These are phyloP conservation scores for Phytophthora hybrid DNA, from an alignment of 352 stramenopile genomes.

Conservation along the genomic window DNA sequence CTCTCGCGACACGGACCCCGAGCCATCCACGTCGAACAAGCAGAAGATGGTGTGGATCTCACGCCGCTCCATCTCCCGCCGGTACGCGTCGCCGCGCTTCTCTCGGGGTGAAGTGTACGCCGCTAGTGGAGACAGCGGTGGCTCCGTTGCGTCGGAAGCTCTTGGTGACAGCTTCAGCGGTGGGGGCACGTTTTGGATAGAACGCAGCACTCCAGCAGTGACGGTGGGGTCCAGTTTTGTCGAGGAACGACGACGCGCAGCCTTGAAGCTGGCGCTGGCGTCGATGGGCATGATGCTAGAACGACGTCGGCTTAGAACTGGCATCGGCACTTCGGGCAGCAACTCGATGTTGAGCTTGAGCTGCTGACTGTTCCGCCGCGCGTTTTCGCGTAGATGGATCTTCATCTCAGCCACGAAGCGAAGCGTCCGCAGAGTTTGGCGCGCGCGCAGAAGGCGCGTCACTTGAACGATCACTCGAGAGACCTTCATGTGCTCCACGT, in stretches of 20 bases:
- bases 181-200: conserved; percentile 18
- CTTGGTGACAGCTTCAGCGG: conserved; percentile 18
- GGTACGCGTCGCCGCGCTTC: conserved; percentile 65
- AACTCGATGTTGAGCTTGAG: conserved; percentile 23
- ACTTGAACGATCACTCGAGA: conserved; percentile 73
- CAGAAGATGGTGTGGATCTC: conserved; percentile 82
- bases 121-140: conserved; percentile 58
- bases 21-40: conserved; percentile 72
- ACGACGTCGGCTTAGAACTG: conserved; percentile 10
- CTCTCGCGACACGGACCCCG: conserved; percentile 62
- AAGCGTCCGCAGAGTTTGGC: conserved; percentile 76
- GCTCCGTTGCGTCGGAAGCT: conserved; percentile 25
- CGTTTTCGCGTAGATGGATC: conserved; percentile 71
- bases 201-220: conserved; percentile 29
- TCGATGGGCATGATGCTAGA: conserved; percentile 37
- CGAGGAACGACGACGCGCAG: conserved; percentile 33
- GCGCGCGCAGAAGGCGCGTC: conserved; percentile 67
- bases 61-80: conserved; percentile 66
- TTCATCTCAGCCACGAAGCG: conserved; percentile 85
- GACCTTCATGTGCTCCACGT: conserved; percentile 80
- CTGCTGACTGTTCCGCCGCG: conserved; percentile 30
- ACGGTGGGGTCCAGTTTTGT: conserved; percentile 24
- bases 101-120: conserved; percentile 54
- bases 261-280: conserved; percentile 34
- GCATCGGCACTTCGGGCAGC: conserved; percentile 35